Base-by-base conservation (phyloP, 2,329 filamentous ascomycete species). In the Colletotrichum incanum region DNA sequence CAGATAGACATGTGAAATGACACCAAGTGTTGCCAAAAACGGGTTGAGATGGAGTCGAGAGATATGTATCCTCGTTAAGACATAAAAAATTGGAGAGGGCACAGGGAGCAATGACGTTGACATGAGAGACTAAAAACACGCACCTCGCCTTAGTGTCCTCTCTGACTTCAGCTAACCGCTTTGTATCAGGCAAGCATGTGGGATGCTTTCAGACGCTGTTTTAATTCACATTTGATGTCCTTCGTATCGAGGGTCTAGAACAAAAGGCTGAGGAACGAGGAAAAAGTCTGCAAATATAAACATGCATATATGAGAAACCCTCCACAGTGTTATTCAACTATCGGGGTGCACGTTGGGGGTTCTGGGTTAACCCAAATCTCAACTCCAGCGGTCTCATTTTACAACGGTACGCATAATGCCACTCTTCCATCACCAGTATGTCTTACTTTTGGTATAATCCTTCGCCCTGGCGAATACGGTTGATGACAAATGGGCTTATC, bases 101-200 rank as follows among this genome's bases (percentile, higher is more conserved):
- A 43, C 39, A 34, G 31, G 47, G 31, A 34, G 65, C 69, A 68
- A 71, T 71, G 69, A 71, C 69, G 69, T 71, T 68, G 65, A 68
- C 41, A 71, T 71, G 69, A 68, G 69, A 59, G 58, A 71, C 69
- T 71, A 68, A 39, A 64, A 20, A n/a, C 60, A 31, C 11, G 37
- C 47, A 45, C 63, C 52, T 60, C 18, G 26, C 55, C 39, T 60
- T 43, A 26, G 11, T 67, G 54, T 18, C 20, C 23, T 41, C 26
- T n/a, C 28, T 50, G 41, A 62, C 56, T 55, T 67, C 41, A 61
- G 43, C 61, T 58, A 55, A 14, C 34, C n/a, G 31, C 28, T 54
- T 59, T 39, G 26, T 43, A 31, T 62, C 20, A 7, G 14, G 31
- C n/a, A 39, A 7, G 56, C 64, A 67, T 43, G 64, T 71, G 68